Percentiles rank a stretch among this genome's conserved stretches.
phyloP scores from a whole-genome alignment of 2,329 filamentous ascomycete genomes.

The Colletotrichum cereale region DNA sequence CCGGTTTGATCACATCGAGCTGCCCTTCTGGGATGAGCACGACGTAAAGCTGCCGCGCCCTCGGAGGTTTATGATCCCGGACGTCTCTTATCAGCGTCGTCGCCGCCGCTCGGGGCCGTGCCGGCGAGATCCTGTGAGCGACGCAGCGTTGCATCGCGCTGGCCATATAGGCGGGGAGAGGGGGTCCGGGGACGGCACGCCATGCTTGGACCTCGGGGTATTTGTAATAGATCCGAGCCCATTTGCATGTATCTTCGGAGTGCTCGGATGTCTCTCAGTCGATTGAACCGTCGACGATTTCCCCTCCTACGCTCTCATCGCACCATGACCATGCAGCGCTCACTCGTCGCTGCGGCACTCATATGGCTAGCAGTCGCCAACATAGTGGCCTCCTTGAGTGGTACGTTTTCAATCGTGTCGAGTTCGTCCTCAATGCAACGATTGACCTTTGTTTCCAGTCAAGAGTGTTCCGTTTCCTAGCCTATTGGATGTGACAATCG shows the following conservation, averaged over 20 bases:
- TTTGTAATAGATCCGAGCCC: not conserved
- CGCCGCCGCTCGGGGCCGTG: conserved; percentile 1
- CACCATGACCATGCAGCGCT: conserved; percentile 11
- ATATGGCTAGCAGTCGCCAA: conserved; percentile 26
- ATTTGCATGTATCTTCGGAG: too few species aligned
- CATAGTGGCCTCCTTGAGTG: conserved; percentile 19
- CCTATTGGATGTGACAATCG: conserved; percentile 50
- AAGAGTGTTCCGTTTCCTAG: conserved; percentile 46
- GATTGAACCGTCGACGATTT: not conserved
- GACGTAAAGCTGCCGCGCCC: not conserved
- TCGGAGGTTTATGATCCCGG: not conserved
- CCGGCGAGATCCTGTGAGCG: conserved; percentile 9
- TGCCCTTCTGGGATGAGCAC: conserved; percentile 25
- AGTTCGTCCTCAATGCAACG: not conserved
- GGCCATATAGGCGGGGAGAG: not conserved
- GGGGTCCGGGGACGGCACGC: too few species aligned
- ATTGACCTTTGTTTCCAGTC: conserved; percentile 12
- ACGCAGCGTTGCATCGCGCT: conserved; percentile 25
- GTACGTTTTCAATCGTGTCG: conserved; percentile 1
- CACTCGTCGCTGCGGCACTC: conserved; percentile 1
- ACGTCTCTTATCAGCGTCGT: conserved; percentile 25
- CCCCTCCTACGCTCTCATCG: not conserved
- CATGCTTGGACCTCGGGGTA: not conserved
- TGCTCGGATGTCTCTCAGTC: too few species aligned
- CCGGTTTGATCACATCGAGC: conserved; percentile 26